phyloP scores from a whole-genome alignment of 257 asterid species.

The Capsicum rhomboideum region DNA sequence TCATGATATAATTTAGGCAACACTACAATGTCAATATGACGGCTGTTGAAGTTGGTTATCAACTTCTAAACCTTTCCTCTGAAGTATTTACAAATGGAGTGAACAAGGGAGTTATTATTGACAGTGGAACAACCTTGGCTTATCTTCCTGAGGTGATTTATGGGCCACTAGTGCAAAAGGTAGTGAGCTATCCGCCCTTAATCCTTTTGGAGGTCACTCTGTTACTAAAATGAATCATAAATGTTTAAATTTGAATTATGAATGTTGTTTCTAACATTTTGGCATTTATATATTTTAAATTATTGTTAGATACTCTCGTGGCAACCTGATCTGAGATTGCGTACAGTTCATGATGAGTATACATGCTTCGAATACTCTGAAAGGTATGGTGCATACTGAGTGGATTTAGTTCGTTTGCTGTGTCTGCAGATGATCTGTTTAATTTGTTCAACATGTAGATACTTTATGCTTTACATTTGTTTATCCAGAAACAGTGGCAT shows the following conservation, averaged over 20 bases:
- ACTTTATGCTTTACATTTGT: not conserved
- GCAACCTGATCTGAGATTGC: conserved; percentile 74
- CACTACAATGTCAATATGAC: conserved; percentile 99
- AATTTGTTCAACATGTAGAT: not conserved
- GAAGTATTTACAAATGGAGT: conserved; percentile 48
- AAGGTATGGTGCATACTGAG: conserved; percentile 43
- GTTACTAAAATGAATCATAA: not conserved
- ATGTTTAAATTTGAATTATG: not conserved
- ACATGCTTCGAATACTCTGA: conserved; percentile 90
- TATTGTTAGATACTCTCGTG: conserved; percentile 69
- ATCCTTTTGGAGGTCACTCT: not conserved
- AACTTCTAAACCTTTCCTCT: conserved; percentile 55
- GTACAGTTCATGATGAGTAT: conserved; percentile 66
- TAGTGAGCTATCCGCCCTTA: not conserved
- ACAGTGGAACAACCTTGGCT: conserved; percentile 97
- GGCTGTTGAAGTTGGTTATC: conserved; percentile 67
- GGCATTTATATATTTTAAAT: not conserved
- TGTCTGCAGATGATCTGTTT: conserved; percentile 1
- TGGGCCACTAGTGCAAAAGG: conserved; percentile 68
- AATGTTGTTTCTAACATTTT: not conserved
- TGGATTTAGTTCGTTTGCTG: conserved; percentile 5
- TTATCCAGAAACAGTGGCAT: not conserved
- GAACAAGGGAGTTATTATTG: conserved; percentile 81
- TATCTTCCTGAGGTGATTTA: conserved; percentile 85
- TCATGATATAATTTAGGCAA: conserved; percentile 44